Percentiles rank a stretch among this genome's conserved stretches.
phyloP scores from a whole-genome alignment of 2,329 filamentous ascomycete genomes.

The Dothideomycetes sp. region DNA sequence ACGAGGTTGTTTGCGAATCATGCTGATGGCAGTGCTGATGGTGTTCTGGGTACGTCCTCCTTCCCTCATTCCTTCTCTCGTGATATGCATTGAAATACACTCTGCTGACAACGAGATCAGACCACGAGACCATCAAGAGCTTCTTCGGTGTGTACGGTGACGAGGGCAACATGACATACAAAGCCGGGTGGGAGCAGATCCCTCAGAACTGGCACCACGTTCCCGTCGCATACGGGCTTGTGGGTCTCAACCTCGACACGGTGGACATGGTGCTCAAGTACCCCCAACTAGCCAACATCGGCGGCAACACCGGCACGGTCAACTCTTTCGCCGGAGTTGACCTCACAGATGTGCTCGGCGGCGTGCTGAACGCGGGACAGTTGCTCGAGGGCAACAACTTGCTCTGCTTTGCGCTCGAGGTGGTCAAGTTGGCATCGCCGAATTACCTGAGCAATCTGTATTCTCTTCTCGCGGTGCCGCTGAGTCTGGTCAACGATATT shows the following conservation, averaged over 20 bases:
- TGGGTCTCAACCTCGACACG: constrained; percentile 14
- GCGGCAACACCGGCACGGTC: constrained; percentile 23
- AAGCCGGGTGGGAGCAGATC: constrained; percentile 27
- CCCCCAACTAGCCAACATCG: constrained; percentile 22
- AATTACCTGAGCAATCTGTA: constrained; percentile 31
- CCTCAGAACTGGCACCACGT: constrained; percentile 30
- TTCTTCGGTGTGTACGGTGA: constrained; percentile 23
- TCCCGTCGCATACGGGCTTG: constrained; percentile 18
- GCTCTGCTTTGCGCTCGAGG: constrained; percentile 32
- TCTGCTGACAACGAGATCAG: too few relatives aligned
- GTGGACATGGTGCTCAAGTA: constrained; percentile 12
- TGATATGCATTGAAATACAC: too few relatives aligned
- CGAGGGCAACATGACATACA: constrained; percentile 20
- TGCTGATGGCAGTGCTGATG: too few relatives aligned
- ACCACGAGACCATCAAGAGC: too few relatives aligned
- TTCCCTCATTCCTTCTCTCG: too few relatives aligned
- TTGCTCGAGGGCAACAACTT: constrained; percentile 38
- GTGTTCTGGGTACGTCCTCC: too few relatives aligned
- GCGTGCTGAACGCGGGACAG: constrained; percentile 30
- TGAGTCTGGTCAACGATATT: constrained; percentile 23
- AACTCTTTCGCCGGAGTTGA: constrained; percentile 25
- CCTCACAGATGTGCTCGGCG: constrained; percentile 24
- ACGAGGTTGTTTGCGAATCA: too few relatives aligned
- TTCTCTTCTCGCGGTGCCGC: constrained; percentile 19
- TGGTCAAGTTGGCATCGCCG: constrained; percentile 28